Evolutionary conservation across 768 basidiomycete genomes (phyloP).

Genomic region (Porpolomopsis calyptriformis): DNA sequence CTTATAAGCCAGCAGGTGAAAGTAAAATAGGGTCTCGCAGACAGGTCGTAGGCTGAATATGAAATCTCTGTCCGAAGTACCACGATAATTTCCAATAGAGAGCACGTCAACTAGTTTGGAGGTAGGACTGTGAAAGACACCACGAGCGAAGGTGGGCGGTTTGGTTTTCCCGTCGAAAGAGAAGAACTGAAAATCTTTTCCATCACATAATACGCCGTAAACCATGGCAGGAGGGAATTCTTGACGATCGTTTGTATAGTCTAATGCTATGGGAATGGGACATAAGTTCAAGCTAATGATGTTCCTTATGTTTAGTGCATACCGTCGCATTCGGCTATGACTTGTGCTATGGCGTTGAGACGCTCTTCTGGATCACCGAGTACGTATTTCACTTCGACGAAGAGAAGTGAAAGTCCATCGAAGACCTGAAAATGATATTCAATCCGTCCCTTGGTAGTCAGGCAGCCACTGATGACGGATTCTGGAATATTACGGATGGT

Average conservation of each 20-base stretch:
- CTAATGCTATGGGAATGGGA: slow-evolving; percentile 1
- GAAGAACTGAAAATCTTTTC: slow-evolving; percentile 5
- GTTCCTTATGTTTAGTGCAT: neutral
- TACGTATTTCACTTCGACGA: slow-evolving; percentile 1
- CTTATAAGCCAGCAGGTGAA: slow-evolving; percentile 5
- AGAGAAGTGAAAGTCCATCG: slow-evolving; percentile 2
- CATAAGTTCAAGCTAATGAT: slow-evolving; percentile 1
- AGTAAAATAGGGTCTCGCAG: slow-evolving; percentile 8
- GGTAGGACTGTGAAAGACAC: neutral
- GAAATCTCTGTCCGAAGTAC: neutral
- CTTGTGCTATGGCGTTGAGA: slow-evolving; percentile 1
- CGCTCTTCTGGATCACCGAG: neutral
- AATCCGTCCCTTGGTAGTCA: slow-evolving; percentile 1
- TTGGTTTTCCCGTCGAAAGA: neutral
- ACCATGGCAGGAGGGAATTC: neutral
- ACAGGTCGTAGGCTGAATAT: slow-evolving; percentile 4
- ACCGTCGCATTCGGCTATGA: slow-evolving; percentile 3
- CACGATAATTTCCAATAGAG: slow-evolving; percentile 4
- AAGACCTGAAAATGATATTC: slow-evolving; percentile 2
- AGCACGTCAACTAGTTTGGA: slow-evolving; percentile 1
- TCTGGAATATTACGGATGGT: neutral
- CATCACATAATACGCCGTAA: slow-evolving; percentile 4
- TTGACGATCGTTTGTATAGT: neutral
- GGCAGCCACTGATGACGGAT: neutral
- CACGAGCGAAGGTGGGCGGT: slow-evolving; percentile 5